A percentile compares a stretch with the other conserved stretches of the same genome.
phyloP scores from a whole-genome alignment of 148 eudicot species.

The Vaccinium macrocarpon region DNA sequence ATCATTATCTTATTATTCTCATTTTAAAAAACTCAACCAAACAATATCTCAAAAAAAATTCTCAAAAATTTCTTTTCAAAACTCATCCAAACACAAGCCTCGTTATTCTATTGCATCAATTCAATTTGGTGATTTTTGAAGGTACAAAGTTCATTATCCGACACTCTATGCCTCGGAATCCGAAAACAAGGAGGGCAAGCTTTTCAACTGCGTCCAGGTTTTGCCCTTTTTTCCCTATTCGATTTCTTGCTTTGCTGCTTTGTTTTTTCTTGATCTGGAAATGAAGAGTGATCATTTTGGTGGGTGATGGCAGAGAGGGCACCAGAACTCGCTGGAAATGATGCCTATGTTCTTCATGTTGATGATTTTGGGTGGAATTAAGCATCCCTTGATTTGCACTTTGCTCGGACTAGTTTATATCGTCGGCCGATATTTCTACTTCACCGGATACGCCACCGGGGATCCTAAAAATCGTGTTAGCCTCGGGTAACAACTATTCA shows the following conservation, averaged over 20 bases:
- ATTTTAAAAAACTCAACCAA: too few relatives aligned
- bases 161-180: constrained; percentile 77
- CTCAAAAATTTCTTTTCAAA: too few relatives aligned
- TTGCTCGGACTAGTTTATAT: constrained; percentile 46
- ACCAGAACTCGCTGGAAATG: constrained; percentile 86
- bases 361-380: constrained; percentile 75
- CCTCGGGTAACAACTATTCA: constrained; percentile 51
- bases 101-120: too few relatives aligned
- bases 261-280: neutral
- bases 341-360: constrained; percentile 75
- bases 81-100: too few relatives aligned
- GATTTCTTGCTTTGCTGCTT: neutral
- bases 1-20: too few relatives aligned
- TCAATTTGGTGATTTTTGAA: constrained; percentile 12
- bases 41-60: too few relatives aligned
- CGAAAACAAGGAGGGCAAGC: constrained; percentile 87
- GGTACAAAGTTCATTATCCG: constrained; percentile 85
- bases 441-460: constrained; percentile 87
- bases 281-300: neutral
- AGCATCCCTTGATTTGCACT: constrained; percentile 59
- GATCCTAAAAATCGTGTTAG: constrained; percentile 65
- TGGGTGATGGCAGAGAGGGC: constrained; percentile 70
- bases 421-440: constrained; percentile 69
- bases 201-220: constrained; percentile 97
- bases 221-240: neutral